phyloP scores from a whole-genome alignment of 2,329 filamentous ascomycete species.

The Epichloe scottii region DNA sequence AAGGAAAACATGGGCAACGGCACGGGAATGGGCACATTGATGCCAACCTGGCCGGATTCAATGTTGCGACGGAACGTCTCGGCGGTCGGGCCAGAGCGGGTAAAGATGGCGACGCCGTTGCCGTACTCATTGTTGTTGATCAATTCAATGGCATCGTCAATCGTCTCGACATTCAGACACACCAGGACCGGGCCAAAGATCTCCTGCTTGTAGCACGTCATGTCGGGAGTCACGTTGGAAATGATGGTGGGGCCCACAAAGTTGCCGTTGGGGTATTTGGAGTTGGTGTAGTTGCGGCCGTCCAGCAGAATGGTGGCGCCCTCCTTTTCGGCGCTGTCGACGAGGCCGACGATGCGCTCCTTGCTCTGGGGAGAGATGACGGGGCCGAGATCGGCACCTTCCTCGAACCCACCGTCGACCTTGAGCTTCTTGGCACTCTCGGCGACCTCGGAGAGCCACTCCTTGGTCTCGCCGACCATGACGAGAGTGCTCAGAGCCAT shows the following conservation, averaged over 20 bases:
- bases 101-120: slow-evolving; percentile 80
- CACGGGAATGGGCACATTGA: slow-evolving; percentile 71
- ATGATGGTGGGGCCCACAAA: slow-evolving; percentile 79
- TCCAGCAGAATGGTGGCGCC: slow-evolving; percentile 75
- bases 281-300: slow-evolving; percentile 60
- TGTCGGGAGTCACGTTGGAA: slow-evolving; percentile 63
- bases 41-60: slow-evolving; percentile 74
- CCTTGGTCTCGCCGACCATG: slow-evolving; percentile 73
- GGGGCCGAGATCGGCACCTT: slow-evolving; percentile 67
- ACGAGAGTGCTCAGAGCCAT: slow-evolving; percentile 79
- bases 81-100: slow-evolving; percentile 62
- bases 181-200: slow-evolving; percentile 80
- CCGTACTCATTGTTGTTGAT: slow-evolving; percentile 83
- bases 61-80: slow-evolving; percentile 69
- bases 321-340: slow-evolving; percentile 65
- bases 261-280: slow-evolving; percentile 75
- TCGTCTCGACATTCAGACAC: slow-evolving; percentile 63
- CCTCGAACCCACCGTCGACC: slow-evolving; percentile 72
- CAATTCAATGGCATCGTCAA: slow-evolving; percentile 67
- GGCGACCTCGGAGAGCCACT: slow-evolving; percentile 68
- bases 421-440: slow-evolving; percentile 60
- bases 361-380: slow-evolving; percentile 73
- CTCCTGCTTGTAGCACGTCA: slow-evolving; percentile 77
- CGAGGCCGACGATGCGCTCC: slow-evolving; percentile 63
- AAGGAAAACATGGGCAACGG: slow-evolving; percentile 62